A percentile compares a stretch with the other conserved stretches of the same genome.
These are phyloP conservation scores for Globisporangium recalcitrans DNA, from an alignment of 352 stramenopile genomes.

Conservation along the genomic window DNA sequence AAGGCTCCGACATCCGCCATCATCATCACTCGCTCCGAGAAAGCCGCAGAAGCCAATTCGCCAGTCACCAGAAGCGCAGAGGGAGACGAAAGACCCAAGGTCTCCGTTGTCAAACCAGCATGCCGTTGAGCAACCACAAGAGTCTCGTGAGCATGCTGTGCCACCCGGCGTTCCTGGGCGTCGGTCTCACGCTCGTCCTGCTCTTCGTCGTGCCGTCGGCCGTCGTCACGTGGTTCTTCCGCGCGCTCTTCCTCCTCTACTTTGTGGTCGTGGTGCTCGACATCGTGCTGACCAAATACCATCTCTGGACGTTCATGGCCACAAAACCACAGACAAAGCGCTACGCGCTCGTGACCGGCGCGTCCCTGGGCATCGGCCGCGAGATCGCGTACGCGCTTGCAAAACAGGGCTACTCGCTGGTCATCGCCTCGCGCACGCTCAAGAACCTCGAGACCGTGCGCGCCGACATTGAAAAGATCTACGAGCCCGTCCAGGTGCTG, in stretches of 20 bases:
- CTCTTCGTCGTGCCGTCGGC: slow-evolving; percentile 25
- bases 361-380: slow-evolving; percentile 60
- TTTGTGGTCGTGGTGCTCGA: slow-evolving; percentile 50
- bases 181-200: slow-evolving; percentile 8
- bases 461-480: slow-evolving; percentile 65
- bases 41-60: background rate
- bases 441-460: slow-evolving; percentile 62
- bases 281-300: slow-evolving; percentile 37
- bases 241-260: slow-evolving; percentile 37
- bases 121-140: slow-evolving; percentile 4
- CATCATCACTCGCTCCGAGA: background rate
- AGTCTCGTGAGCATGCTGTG: slow-evolving; percentile 21
- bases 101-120: background rate
- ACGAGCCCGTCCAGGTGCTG: slow-evolving; percentile 47
- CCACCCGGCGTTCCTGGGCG: slow-evolving; percentile 21
- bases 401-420: slow-evolving; percentile 73
- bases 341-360: slow-evolving; percentile 75
- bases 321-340: slow-evolving; percentile 43
- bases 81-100: too few species aligned
- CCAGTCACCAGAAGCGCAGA: background rate
- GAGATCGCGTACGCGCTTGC: slow-evolving; percentile 79
- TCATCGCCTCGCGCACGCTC: slow-evolving; percentile 57
- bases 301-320: slow-evolving; percentile 53
- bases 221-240: slow-evolving; percentile 1
- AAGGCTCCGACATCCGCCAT: too few species aligned